These are phyloP conservation scores for Lavandula angustifolia DNA, from an alignment of 257 asterid species.

Conservation along the genomic window DNA sequence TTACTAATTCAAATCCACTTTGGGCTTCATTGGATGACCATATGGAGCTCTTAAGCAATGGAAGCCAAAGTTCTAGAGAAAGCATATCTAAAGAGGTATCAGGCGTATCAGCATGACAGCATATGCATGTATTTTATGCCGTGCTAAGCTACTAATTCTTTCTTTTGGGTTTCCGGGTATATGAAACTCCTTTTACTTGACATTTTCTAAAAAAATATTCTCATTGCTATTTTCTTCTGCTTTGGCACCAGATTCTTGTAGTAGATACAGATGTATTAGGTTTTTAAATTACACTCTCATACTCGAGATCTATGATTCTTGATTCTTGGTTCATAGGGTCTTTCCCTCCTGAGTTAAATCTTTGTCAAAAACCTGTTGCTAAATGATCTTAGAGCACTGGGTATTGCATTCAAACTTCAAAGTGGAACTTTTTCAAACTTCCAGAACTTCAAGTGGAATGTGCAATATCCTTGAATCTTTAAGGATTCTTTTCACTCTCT, in stretches of 20 bases:
- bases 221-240: neutral
- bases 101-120: neutral
- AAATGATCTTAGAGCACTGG: neutral
- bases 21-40: neutral
- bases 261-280: neutral
- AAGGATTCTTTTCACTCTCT: neutral
- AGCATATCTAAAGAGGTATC: neutral
- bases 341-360: neutral
- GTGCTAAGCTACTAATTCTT: neutral
- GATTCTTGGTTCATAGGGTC: neutral
- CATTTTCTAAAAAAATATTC: neutral
- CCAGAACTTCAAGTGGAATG: neutral
- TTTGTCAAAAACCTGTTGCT: neutral
- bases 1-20: neutral
- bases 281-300: neutral
- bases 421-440: neutral
- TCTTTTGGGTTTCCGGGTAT: constrained; percentile 1
- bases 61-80: constrained; percentile 7
- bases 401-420: neutral
- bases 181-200: neutral
- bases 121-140: neutral
- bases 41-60: neutral
- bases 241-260: neutral
- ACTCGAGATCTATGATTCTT: neutral
- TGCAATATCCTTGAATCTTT: neutral